Evolutionary conservation across 2,329 filamentous ascomycete species (phyloP).

Genomic region (Xylariaceae sp.): DNA sequence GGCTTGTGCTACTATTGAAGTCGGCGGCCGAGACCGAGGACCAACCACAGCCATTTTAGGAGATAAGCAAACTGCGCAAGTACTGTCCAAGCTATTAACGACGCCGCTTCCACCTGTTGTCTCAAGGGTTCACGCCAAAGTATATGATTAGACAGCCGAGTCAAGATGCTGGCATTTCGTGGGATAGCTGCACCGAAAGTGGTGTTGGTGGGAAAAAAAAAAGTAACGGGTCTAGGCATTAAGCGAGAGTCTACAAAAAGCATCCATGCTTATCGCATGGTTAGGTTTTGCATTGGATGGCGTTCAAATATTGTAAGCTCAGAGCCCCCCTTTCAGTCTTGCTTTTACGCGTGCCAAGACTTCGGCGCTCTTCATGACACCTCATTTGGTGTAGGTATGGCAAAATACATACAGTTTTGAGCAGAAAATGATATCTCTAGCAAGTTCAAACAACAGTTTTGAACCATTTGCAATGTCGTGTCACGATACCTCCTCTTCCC

Average conservation of each 20-base stretch:
- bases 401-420: constrained; percentile 10
- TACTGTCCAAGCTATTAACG: background rate
- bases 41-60: constrained; percentile 20
- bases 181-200: background rate
- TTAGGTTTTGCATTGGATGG: constrained; percentile 23
- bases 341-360: background rate
- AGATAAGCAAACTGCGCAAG: background rate
- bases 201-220: background rate
- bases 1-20: constrained; percentile 82
- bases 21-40: constrained; percentile 34
- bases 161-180: background rate
- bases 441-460: constrained; percentile 2
- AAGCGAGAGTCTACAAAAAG: background rate
- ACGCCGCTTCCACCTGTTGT: no score
- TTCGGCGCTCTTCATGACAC: background rate
- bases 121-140: no score
- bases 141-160: no score
- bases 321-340: background rate
- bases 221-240: constrained; percentile 3
- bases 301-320: constrained; percentile 14
- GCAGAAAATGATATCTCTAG: constrained; percentile 28
- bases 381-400: constrained; percentile 8
- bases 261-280: constrained; percentile 13
- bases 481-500: constrained; percentile 17
- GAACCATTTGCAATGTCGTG: background rate